phyloP scores from a whole-genome alignment of 192 early-diverging fungal species.

The Entomortierella beljakovae region DNA sequence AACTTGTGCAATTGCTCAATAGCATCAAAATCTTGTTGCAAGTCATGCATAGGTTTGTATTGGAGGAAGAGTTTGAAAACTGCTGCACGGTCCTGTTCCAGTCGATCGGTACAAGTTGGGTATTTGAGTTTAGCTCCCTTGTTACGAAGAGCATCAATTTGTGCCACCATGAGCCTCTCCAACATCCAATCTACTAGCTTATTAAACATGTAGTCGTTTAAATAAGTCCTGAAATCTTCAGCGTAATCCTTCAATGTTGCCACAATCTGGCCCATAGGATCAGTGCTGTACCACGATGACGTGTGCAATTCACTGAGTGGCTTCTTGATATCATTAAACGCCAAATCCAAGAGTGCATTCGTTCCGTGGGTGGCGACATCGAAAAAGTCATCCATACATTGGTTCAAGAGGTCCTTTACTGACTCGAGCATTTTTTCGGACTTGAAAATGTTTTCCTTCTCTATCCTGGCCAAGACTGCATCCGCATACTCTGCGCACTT shows the following conservation, averaged over 20 bases:
- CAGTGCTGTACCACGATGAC: constrained; percentile 91
- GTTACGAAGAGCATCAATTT: constrained; percentile 87
- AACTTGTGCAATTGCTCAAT: constrained; percentile 85
- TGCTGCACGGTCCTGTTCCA: constrained; percentile 77
- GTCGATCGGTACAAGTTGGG: constrained; percentile 73
- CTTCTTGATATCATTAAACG: constrained; percentile 83
- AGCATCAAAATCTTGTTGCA: constrained; percentile 83
- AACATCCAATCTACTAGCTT: constrained; percentile 89
- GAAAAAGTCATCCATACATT: constrained; percentile 91
- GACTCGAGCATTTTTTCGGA: constrained; percentile 70
- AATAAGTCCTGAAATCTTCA: constrained; percentile 84
- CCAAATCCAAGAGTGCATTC: constrained; percentile 84
- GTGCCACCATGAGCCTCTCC: constrained; percentile 85
- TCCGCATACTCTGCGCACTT: constrained; percentile 93
- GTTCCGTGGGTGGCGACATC: constrained; percentile 82
- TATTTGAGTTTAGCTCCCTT: constrained; percentile 82
- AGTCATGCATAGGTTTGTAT: constrained; percentile 77
- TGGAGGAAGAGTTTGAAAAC: constrained; percentile 84
- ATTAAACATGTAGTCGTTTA: constrained; percentile 91
- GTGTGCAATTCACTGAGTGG: constrained; percentile 83
- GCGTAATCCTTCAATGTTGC: constrained; percentile 97
- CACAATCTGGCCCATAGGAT: constrained; percentile 87
- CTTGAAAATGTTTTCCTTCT: constrained; percentile 52
- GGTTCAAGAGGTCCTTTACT: constrained; percentile 73
- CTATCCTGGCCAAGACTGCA: constrained; percentile 69